Conservation (phyloP, 352 stramenopile genomes). For the Pythium phragmitis region DNA sequence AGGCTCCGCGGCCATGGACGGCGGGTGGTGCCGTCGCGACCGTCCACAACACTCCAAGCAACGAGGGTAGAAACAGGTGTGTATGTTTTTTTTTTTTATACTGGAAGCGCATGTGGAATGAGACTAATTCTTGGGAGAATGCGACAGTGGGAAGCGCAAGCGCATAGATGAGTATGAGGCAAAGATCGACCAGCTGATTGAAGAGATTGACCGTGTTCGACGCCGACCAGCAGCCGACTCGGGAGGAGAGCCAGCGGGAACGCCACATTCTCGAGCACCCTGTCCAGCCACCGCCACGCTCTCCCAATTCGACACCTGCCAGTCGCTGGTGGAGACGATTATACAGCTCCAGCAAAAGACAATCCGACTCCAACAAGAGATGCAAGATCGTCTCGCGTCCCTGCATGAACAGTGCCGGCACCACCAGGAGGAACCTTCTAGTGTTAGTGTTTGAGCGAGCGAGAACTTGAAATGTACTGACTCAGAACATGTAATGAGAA, state of each 20-base stretch:
- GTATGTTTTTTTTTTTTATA: not conserved
- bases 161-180: constrained; percentile 41
- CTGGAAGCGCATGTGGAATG: not conserved
- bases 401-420: constrained; percentile 33
- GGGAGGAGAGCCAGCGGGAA: not conserved
- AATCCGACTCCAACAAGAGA: constrained; percentile 48
- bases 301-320: constrained; percentile 23
- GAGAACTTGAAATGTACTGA: no score
- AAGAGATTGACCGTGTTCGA: constrained; percentile 55
- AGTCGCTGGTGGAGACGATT: constrained; percentile 46
- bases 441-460: constrained; percentile 53
- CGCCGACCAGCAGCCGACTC: constrained; percentile 23
- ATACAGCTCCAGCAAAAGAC: constrained; percentile 60
- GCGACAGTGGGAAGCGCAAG: constrained; percentile 36
- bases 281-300: not conserved
- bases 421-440: constrained; percentile 52
- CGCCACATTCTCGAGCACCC: not conserved
- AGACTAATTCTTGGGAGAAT: not conserved
- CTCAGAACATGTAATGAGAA: not conserved
- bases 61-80: not conserved
- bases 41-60: not conserved
- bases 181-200: constrained; percentile 62
- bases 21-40: not conserved
- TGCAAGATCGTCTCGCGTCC: constrained; percentile 39
- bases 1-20: not conserved